Percentiles rank a stretch among this genome's conserved stretches.
Conservation (phyloP, 1,139 yeast genomes). For the Candida albicans region DNA sequence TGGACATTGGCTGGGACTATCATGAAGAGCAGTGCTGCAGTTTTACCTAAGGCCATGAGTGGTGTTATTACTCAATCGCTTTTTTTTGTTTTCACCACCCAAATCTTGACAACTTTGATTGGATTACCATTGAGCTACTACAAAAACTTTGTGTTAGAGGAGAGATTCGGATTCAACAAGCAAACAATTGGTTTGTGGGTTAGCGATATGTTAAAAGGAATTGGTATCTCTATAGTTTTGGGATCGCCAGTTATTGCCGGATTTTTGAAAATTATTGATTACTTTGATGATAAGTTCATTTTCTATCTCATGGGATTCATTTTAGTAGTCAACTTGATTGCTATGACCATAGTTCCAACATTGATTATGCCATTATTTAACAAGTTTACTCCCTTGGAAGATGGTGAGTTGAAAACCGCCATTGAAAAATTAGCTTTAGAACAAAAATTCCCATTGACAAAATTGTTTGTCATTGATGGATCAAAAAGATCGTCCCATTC, state of each 20-base stretch:
- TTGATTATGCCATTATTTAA: slow-evolving; percentile 90
- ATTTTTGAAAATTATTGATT: slow-evolving; percentile 76
- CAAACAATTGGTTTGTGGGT: slow-evolving; percentile 71
- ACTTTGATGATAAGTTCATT: slow-evolving; percentile 78
- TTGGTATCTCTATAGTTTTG: slow-evolving; percentile 52
- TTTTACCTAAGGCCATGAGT: slow-evolving; percentile 46
- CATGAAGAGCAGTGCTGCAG: slow-evolving; percentile 30
- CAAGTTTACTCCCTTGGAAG: slow-evolving; percentile 84
- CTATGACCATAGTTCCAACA: slow-evolving; percentile 75
- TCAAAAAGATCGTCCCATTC: slow-evolving; percentile 95
- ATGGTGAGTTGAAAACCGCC: slow-evolving; percentile 80
- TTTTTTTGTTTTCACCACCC: slow-evolving; percentile 51
- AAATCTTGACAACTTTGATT: slow-evolving; percentile 49
- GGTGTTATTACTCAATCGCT: slow-evolving; percentile 69
- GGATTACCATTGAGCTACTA: slow-evolving; percentile 73
- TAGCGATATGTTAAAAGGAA: slow-evolving; percentile 65
- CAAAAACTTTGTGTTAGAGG: slow-evolving; percentile 84
- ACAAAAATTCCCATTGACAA: slow-evolving; percentile 81
- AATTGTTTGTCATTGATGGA: slow-evolving; percentile 88
- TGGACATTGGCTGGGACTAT: slow-evolving; percentile 58
- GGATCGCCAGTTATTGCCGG: slow-evolving; percentile 75
- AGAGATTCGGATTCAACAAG: slow-evolving; percentile 90
- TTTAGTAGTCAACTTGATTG: slow-evolving; percentile 66
- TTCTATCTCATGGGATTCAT: slow-evolving; percentile 74
- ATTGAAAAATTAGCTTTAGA: slow-evolving; percentile 76